Base-by-base conservation (phyloP, 148 eudicot species). In the Chenopodium formosanum region DNA sequence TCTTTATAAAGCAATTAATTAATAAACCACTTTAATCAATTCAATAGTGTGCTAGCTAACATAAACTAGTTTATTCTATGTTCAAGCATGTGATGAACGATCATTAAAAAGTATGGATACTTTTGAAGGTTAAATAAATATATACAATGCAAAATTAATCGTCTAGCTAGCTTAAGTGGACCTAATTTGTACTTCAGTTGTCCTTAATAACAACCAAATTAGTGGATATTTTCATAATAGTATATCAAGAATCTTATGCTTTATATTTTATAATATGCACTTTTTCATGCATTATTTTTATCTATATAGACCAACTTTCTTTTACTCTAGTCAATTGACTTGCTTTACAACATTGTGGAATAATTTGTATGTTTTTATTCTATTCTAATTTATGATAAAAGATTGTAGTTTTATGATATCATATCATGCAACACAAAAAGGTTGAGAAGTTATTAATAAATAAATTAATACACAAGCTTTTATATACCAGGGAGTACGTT, bases 201-300 rank as follows among this genome's bases (percentile, higher is more conserved):
- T 76, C 25, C 47, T 19, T n/a, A 20, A 11, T 58, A 58, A 76
- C 78, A 10, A 58, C 32, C 68, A 58, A 76, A 37, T 58, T 34
- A 12, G 47, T 20, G 25, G 68, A 76, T 29, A 76, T 32, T 44
- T 31, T 76, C 76, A 73, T 73, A 48, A 73, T 47, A 56, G 32
- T 46, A 37, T 31, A 34, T 34, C 32, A 76, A 76, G 78, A 76
- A 76, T 76, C 68, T 76, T 56, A 53, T 76, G 65, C 66, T 52
- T 40, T 40, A 48, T 48, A 48, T 48, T 11, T 48, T 10, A 50
- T 52, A 75, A 53, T 4, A 53, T 56, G 64, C 40, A n/a, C 46
- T 19, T 73, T 56, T 29, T 52, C 46, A 44, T 27, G 14, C 8
- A 40, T 40, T 40, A 40, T 40, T 40, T 47, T 34, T 34, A 34